Conservation (phyloP, 202 grass and related monocot species). For the Digitaria exilis region DNA sequence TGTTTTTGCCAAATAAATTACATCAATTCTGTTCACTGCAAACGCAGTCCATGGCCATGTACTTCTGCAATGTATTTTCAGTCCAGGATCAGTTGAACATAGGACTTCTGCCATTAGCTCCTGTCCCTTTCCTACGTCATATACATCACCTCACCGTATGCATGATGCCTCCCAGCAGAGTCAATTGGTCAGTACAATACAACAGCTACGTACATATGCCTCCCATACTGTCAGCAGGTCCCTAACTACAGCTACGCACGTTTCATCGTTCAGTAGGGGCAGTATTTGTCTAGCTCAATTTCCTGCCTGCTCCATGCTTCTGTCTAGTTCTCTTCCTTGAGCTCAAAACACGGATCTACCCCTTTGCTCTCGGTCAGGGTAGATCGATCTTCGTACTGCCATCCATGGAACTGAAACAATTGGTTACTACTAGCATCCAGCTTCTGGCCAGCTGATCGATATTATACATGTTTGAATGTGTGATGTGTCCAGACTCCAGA, state of each 20-base stretch:
- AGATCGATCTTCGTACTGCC: background rate
- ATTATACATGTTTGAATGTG: background rate
- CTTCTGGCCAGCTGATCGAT: background rate
- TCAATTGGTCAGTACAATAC: constrained; percentile 13
- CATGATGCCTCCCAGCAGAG: background rate
- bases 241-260: background rate
- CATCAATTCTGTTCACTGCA: too few relatives aligned
- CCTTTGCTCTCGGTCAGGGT: background rate
- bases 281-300: constrained; percentile 32
- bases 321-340: constrained; percentile 6
- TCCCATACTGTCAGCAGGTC: background rate
- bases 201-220: background rate
- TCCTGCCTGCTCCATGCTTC: constrained; percentile 17
- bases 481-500: background rate
- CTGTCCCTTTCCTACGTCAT: constrained; percentile 8
- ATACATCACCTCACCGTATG: background rate
- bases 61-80: too few relatives aligned
- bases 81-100: constrained; percentile 29
- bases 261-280: background rate
- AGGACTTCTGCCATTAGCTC: background rate
- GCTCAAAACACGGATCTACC: background rate
- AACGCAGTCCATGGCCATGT: too few relatives aligned
- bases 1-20: too few relatives aligned
- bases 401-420: background rate
- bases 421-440: background rate